These are phyloP conservation scores for Papiliotrema laurentii DNA, from an alignment of 1,284 basidiomycete species.

Conservation along the genomic window DNA sequence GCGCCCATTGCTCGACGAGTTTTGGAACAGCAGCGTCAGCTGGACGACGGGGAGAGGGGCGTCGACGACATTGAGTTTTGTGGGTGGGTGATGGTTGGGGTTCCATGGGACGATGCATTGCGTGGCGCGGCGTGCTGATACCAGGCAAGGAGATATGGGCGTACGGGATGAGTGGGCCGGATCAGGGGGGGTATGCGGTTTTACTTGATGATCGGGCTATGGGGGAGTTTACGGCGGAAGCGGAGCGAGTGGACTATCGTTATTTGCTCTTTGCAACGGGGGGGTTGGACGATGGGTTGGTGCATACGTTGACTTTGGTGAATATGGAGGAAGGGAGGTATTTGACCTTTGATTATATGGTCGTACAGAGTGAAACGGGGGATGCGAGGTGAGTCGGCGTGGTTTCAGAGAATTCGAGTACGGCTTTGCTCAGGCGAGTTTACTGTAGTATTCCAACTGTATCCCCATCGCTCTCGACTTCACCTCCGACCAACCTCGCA, in stretches of 20 bases:
- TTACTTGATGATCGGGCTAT: conserved; percentile 13
- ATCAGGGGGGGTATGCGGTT: conserved; percentile 13
- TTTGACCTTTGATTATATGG: conserved; percentile 28
- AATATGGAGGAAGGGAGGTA: conserved; percentile 13
- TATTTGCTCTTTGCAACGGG: conserved; percentile 19
- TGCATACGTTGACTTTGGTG: conserved; percentile 16
- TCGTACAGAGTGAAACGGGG: conserved; percentile 8
- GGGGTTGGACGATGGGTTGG: conserved; percentile 11
- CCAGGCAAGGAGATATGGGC: conserved; percentile 27
- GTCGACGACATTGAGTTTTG: conserved; percentile 18
- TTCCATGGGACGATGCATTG: background rate
- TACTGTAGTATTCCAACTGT: no score
- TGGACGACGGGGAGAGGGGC: conserved; percentile 22
- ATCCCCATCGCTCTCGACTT: no score
- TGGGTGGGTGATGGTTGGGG: conserved; percentile 11
- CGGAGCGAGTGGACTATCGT: conserved; percentile 9
- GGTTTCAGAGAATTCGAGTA: no score
- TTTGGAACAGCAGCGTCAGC: conserved; percentile 23
- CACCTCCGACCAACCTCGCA: no score
- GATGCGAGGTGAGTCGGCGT: background rate
- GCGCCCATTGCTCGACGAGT: conserved; percentile 17
- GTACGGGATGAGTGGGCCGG: conserved; percentile 24
- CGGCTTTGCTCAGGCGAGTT: no score
- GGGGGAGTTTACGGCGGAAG: conserved; percentile 12
- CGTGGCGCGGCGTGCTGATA: background rate